A percentile compares a stretch with the other conserved stretches of the same genome.
These are phyloP conservation scores for Arthroderma sp. DNA, from an alignment of 2,329 filamentous ascomycete species.

Conservation along the genomic window DNA sequence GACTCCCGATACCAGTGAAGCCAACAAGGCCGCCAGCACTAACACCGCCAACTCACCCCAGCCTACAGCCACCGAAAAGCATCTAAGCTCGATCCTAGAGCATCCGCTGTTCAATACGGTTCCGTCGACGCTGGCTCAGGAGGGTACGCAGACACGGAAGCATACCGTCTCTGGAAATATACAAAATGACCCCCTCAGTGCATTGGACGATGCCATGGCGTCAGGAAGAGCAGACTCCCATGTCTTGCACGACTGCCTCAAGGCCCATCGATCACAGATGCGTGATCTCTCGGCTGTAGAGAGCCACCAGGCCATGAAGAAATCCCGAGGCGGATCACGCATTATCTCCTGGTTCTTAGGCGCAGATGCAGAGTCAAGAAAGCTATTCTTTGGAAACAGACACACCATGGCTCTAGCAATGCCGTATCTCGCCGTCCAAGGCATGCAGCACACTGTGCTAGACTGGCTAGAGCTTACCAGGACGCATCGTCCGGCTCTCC, in stretches of 20 bases:
- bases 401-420: constrained; percentile 19
- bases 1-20: constrained; percentile 7
- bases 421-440: constrained; percentile 32
- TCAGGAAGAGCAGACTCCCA: constrained; percentile 24
- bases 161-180: constrained; percentile 10
- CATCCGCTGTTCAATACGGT: constrained; percentile 33
- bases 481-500: constrained; percentile 17
- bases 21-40: constrained; percentile 17
- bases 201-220: constrained; percentile 30
- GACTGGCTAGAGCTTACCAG: constrained; percentile 27
- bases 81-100: constrained; percentile 29
- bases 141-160: not conserved
- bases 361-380: constrained; percentile 23
- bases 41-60: not conserved
- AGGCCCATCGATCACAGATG: constrained; percentile 23
- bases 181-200: constrained; percentile 22
- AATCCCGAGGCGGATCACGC: constrained; percentile 25
- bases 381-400: constrained; percentile 23
- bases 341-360: constrained; percentile 32
- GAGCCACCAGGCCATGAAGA: constrained; percentile 22
- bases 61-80: constrained; percentile 23
- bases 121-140: constrained; percentile 19
- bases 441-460: constrained; percentile 24
- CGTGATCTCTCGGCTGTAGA: constrained; percentile 8
- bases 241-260: constrained; percentile 22